Percentiles rank a stretch among this genome's conserved stretches.
phyloP scores from a whole-genome alignment of 441 rosid species.

The Syzygium syzygioides region DNA sequence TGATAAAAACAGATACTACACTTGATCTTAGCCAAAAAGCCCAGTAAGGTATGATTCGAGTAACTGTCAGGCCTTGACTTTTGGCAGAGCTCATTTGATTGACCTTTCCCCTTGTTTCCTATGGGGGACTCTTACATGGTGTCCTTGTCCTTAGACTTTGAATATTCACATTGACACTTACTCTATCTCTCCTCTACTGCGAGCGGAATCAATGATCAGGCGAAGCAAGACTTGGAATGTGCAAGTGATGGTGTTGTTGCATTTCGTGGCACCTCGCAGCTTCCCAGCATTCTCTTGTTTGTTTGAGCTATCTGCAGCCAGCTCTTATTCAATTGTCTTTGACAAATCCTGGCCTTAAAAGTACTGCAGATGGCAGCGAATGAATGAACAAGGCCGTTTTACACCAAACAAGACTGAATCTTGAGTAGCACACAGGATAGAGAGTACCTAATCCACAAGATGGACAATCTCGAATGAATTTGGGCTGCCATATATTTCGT shows the following conservation, averaged over 20 bases:
- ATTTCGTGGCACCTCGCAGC: neutral
- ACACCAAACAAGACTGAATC: neutral
- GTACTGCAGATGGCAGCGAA: neutral
- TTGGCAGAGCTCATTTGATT: neutral
- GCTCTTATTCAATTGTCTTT: neutral
- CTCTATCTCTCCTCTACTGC: neutral
- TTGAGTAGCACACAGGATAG: accelerated
- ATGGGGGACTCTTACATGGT: neutral
- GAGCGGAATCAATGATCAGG: neutral
- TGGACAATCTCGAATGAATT: neutral
- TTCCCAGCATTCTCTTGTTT: neutral
- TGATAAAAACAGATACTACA: slow-evolving; percentile 1
- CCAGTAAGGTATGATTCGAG: neutral
- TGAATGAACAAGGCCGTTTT: accelerated
- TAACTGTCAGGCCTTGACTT: neutral
- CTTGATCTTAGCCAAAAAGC: slow-evolving; percentile 1
- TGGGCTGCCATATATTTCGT: neutral
- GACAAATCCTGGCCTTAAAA: neutral
- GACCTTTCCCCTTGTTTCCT: neutral
- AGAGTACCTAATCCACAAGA: neutral
- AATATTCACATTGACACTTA: neutral
- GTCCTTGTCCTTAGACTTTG: neutral
- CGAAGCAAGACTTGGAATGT: neutral
- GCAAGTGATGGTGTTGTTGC: neutral
- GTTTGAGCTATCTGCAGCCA: neutral